Conservation (phyloP, 1,284 basidiomycete genomes). For the Sanghuangporus sanghuang region DNA sequence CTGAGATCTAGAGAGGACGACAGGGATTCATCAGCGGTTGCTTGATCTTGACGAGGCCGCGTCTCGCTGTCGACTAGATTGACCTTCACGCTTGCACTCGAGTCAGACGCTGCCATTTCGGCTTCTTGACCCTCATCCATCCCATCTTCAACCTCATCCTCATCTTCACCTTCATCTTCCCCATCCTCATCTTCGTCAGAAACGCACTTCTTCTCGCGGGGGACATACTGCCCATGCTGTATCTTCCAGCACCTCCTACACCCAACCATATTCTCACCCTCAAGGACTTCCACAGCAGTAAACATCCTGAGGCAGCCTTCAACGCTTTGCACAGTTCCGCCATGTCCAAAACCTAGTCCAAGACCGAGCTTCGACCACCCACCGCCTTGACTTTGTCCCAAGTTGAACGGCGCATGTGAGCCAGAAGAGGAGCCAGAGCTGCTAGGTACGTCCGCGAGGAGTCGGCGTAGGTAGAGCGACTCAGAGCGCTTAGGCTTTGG, state of each 20-base stretch:
- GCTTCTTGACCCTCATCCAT: slow-evolving; percentile 17
- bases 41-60: background rate
- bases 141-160: slow-evolving; percentile 21
- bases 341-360: background rate
- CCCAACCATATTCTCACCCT: slow-evolving; percentile 91
- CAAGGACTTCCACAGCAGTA: slow-evolving; percentile 85
- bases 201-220: slow-evolving; percentile 25
- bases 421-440: slow-evolving; percentile 38
- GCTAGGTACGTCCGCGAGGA: slow-evolving; percentile 54
- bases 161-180: slow-evolving; percentile 33
- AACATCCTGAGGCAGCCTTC: slow-evolving; percentile 81
- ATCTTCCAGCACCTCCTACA: slow-evolving; percentile 93
- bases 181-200: background rate
- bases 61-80: background rate
- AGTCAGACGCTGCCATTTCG: slow-evolving; percentile 12
- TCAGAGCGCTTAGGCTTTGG: slow-evolving; percentile 52
- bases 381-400: slow-evolving; percentile 12
- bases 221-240: slow-evolving; percentile 54
- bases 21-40: background rate
- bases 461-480: slow-evolving; percentile 54
- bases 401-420: slow-evolving; percentile 22
- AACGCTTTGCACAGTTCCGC: slow-evolving; percentile 45
- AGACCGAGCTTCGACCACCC: slow-evolving; percentile 40
- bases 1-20: slow-evolving; percentile 10
- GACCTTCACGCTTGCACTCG: slow-evolving; percentile 7